Percentiles rank a stretch among this genome's conserved stretches.
Evolutionary conservation across 2,329 filamentous ascomycete species (phyloP).

Genomic region (Phoma sp.): DNA sequence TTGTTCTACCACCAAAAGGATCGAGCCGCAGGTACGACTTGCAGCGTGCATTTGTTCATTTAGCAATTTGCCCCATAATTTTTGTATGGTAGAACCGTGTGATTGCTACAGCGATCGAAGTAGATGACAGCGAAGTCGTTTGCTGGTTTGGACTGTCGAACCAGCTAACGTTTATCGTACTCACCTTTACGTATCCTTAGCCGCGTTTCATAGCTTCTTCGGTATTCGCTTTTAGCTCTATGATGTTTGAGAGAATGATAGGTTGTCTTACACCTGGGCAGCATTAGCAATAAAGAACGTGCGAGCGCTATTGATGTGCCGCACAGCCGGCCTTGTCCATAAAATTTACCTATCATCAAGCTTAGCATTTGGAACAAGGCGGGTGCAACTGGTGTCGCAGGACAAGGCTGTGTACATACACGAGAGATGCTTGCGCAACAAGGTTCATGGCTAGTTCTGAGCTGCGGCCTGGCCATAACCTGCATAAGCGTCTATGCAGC

Average conservation of each 20-base stretch:
- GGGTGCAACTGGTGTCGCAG: neutral
- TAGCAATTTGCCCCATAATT: neutral
- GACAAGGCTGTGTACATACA: neutral
- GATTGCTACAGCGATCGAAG: no score
- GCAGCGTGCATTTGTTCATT: neutral
- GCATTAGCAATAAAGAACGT: neutral
- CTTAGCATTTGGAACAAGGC: neutral
- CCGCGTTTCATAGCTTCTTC: no score
- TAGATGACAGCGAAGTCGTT: neutral
- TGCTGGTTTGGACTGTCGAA: no score
- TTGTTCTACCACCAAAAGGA: neutral
- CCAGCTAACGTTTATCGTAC: no score
- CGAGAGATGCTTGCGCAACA: neutral
- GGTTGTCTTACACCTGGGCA: no score
- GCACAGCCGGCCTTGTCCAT: neutral
- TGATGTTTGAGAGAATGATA: no score
- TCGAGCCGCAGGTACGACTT: constrained; percentile 11
- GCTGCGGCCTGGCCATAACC: neutral
- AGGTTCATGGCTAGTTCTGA: neutral
- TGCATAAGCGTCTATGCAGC: constrained; percentile 16
- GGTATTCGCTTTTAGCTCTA: no score
- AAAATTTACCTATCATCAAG: neutral
- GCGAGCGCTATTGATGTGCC: neutral
- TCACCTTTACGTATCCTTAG: no score
- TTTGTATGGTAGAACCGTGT: no score